phyloP scores from a whole-genome alignment of 306 rosid species.

The Rubus idaeus region DNA sequence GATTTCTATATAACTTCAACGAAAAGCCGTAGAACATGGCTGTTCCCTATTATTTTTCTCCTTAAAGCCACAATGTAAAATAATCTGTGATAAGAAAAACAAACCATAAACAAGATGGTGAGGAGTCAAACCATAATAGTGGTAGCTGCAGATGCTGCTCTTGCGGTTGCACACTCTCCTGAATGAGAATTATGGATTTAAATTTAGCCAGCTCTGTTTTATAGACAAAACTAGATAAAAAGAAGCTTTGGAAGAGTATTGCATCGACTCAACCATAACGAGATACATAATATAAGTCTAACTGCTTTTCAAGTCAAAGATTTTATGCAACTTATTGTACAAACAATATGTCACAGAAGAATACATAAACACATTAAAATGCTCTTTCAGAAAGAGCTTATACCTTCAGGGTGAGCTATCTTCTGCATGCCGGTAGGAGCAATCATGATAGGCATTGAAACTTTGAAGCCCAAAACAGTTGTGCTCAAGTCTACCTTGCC shows the following conservation, averaged over 20 bases:
- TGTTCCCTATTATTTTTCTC: not conserved
- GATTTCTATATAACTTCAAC: not conserved
- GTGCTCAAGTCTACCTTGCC: constrained; percentile 78
- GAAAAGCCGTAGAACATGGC: not conserved
- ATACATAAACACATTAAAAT: not conserved
- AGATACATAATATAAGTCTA: not conserved
- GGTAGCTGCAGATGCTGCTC: constrained; percentile 86
- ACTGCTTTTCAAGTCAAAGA: not conserved
- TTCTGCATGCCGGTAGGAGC: constrained; percentile 97
- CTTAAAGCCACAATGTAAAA: not conserved
- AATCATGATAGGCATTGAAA: constrained; percentile 95
- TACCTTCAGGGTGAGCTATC: constrained; percentile 94
- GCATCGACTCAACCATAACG: not conserved
- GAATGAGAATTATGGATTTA: constrained; percentile 26
- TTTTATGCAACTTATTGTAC: not conserved
- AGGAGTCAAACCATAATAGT: constrained; percentile 73
- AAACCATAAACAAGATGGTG: not conserved
- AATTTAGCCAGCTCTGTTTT: not conserved
- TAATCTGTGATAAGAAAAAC: not conserved
- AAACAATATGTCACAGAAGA: not conserved
- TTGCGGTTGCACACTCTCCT: constrained; percentile 89
- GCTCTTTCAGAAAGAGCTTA: not conserved
- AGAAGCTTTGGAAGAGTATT: too few relatives aligned
- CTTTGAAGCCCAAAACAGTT: constrained; percentile 77
- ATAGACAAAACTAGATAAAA: not conserved